Percentiles rank a stretch among this genome's conserved stretches.
These are phyloP conservation scores for Rhodotorula graminis DNA, from an alignment of 768 basidiomycete species.

Conservation along the genomic window DNA sequence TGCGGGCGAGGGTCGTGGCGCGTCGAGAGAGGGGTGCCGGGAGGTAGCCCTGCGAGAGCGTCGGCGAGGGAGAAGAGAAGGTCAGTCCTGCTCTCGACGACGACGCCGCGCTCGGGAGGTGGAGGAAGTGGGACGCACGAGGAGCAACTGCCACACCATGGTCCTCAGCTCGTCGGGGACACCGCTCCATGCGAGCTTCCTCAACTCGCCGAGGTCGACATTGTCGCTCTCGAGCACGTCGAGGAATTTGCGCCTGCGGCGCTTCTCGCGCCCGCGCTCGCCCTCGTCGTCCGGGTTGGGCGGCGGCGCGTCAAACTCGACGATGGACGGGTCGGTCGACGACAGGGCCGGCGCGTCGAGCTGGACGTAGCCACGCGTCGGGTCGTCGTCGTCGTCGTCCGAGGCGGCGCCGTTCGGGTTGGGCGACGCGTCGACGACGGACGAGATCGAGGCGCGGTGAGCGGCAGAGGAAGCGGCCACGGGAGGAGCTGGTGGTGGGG, in stretches of 20 bases:
- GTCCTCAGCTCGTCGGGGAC: slow-evolving; percentile 82
- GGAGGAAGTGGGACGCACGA: slow-evolving; percentile 56
- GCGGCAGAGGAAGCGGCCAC: slow-evolving; percentile 48
- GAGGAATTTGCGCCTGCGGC: slow-evolving; percentile 58
- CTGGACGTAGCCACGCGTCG: slow-evolving; percentile 15
- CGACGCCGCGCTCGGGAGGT: too few species aligned
- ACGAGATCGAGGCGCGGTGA: slow-evolving; percentile 46
- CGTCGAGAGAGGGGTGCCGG: slow-evolving; percentile 76
- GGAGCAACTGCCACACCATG: slow-evolving; percentile 86
- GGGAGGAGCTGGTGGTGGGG: slow-evolving; percentile 46
- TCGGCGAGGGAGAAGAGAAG: too few species aligned
- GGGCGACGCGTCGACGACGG: slow-evolving; percentile 51
- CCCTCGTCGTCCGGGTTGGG: slow-evolving; percentile 18
- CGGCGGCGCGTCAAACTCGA: slow-evolving; percentile 20
- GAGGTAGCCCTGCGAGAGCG: slow-evolving; percentile 69
- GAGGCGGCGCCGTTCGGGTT: not conserved
- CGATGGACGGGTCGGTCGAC: slow-evolving; percentile 1
- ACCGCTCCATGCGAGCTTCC: slow-evolving; percentile 91
- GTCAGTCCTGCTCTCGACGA: not conserved
- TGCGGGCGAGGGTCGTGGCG: slow-evolving; percentile 69
- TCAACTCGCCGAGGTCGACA: slow-evolving; percentile 78
- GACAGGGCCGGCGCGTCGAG: slow-evolving; percentile 21
- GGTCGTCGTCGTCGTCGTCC: slow-evolving; percentile 8
- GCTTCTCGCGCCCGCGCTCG: slow-evolving; percentile 22
- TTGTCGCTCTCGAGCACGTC: slow-evolving; percentile 70